Base-by-base conservation (phyloP, 305 asterid species). In the Fraxinus paxiana region DNA sequence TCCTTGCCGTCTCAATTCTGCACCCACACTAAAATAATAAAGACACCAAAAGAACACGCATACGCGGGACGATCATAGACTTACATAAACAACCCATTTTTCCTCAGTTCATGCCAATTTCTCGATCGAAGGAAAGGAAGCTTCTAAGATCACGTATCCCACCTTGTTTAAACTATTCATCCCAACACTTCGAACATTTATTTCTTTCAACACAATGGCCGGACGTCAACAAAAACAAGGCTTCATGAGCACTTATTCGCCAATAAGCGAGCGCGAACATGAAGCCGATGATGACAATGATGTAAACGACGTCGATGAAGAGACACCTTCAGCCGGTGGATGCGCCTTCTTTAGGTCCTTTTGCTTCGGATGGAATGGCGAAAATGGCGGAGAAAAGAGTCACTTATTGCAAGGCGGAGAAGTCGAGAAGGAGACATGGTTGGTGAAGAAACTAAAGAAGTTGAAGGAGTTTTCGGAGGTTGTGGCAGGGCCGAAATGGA, bases 401-500 rank as follows among this genome's bases (percentile, higher is more conserved):
- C 13, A 41, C 13, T 80, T 86, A 3, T 48, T 90, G 26, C 85
- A 76, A 13, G 86, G 72, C 56, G 78, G 17, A 43, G 54, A 43
- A 13, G 54, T 43, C 1, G 17, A 54, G 10, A 73, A 82, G 77
- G 87, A 85, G 48, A 10, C 89, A 15, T 90, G 95, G 93, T 0
- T 80, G 4, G 82, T 77, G 63, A 75, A 15, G 15, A 82, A 82
- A 48, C 5, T 85, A 35, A 88, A 88, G 88, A 84, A 86, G 15
- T 7, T 89, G 70, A 90, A 79, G 81, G 91, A 92, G 81, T 63
- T 77, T 9, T 91, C 97, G 26, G 96, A 93, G 88, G 37, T 87
- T 1, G 88, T 88, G 15, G 96, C 93, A 0, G 94, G 98, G 69
- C 94, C 96, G 0, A 89, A 84, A 51, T 91, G 96, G 96, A 92